A percentile compares a stretch with the other conserved stretches of the same genome.
These are phyloP conservation scores for Linum lewisii DNA, from an alignment of 345 rosid genomes.

Conservation along the genomic window DNA sequence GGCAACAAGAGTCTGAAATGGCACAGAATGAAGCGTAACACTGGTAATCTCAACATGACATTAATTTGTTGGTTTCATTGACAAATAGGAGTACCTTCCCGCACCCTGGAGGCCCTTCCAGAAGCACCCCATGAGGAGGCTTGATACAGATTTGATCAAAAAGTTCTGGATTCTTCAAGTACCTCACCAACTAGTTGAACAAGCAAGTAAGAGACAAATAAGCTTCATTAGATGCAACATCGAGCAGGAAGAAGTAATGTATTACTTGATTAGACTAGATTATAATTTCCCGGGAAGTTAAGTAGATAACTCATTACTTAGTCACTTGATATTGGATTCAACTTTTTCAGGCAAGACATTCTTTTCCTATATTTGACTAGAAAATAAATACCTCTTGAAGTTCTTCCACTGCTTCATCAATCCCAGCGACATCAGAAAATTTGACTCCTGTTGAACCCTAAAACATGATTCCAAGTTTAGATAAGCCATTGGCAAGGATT, in stretches of 20 bases:
- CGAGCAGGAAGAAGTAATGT: not conserved
- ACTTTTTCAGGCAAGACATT: not conserved
- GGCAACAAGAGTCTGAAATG: slow-evolving; percentile 75
- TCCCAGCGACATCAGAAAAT: slow-evolving; percentile 87
- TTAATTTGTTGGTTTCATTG: slow-evolving; percentile 1
- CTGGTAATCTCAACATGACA: slow-evolving; percentile 11
- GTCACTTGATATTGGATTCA: not conserved
- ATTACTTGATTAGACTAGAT: not conserved
- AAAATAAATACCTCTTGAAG: slow-evolving; percentile 74
- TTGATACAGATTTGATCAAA: slow-evolving; percentile 92
- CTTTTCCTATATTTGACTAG: slow-evolving; percentile 2
- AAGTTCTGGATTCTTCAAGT: slow-evolving; percentile 87
- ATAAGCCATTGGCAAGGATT: slow-evolving; percentile 14
- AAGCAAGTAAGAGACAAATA: slow-evolving; percentile 3
- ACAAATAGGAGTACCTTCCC: slow-evolving; percentile 57
- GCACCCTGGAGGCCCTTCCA: slow-evolving; percentile 96
- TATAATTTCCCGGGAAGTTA: not conserved
- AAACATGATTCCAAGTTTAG: slow-evolving; percentile 9
- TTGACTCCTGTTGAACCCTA: slow-evolving; percentile 96
- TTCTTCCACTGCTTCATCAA: slow-evolving; percentile 97
- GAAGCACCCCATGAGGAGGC: slow-evolving; percentile 96
- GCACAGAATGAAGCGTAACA: slow-evolving; percentile 8
- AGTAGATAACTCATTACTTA: slow-evolving; percentile 2
- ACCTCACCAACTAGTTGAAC: slow-evolving; percentile 65
- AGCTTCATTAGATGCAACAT: slow-evolving; percentile 6